Evolutionary conservation across 2,329 filamentous ascomycete species (phyloP).

Genomic region (Incumbomyces lentus): DNA sequence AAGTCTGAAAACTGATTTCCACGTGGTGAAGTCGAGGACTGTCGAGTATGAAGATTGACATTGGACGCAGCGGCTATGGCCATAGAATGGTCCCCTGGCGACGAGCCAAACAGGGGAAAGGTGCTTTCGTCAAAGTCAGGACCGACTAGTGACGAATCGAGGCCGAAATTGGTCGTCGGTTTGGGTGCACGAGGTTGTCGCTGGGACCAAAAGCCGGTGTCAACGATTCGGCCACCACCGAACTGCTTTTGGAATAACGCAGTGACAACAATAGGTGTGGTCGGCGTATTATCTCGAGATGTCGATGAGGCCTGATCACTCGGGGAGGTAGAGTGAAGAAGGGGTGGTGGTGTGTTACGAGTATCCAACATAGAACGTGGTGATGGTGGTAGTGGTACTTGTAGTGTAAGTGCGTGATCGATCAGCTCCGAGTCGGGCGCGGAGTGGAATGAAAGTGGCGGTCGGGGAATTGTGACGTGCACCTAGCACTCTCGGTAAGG

Average conservation of each 20-base stretch:
- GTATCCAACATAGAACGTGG: constrained; percentile 41
- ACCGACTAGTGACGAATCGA: constrained; percentile 25
- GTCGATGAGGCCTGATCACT: constrained; percentile 40
- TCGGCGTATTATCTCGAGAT: constrained; percentile 39
- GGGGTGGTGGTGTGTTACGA: constrained; percentile 40
- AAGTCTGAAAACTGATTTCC: constrained; percentile 52
- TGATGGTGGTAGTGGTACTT: background rate
- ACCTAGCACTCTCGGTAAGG: background rate
- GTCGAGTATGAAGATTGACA: constrained; percentile 46
- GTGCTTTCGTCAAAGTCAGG: constrained; percentile 27
- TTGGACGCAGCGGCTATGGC: constrained; percentile 46
- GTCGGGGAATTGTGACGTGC: background rate
- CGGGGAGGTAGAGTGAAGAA: constrained; percentile 41
- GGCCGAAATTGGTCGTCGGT: constrained; percentile 31
- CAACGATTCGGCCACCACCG: constrained; percentile 14
- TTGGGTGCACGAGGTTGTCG: constrained; percentile 28
- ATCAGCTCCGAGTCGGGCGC: background rate
- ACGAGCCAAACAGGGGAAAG: constrained; percentile 32
- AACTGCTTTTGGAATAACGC: constrained; percentile 32
- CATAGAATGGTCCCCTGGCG: constrained; percentile 34
- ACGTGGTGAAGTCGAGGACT: constrained; percentile 49
- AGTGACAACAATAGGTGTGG: constrained; percentile 39
- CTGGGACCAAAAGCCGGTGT: constrained; percentile 37
- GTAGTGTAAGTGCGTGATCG: background rate
- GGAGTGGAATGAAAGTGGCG: background rate